Evolutionary conservation across 768 basidiomycete species (phyloP), one percentile per base, ranked within the genome.

Genomic region (Amanita jacksonii): DNA sequence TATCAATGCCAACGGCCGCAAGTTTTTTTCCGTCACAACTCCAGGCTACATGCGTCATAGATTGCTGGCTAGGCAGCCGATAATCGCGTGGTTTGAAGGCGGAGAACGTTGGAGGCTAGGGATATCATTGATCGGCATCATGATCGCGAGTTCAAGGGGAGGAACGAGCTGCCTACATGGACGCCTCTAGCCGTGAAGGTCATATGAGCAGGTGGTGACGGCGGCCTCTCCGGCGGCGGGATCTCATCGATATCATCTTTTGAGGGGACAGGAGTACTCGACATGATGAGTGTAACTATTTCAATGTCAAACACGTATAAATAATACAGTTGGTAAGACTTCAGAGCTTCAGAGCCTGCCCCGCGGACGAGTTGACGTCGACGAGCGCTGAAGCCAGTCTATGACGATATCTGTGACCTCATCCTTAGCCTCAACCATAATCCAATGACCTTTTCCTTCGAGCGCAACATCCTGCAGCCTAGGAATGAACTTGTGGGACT

Each of bases 1-100:
- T 86, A 65, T 90, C 86, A 34, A 87, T 77, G 3, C 86, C 86
- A 6, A 84, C 85, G n/a, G 77, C 84, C 1, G 82, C 83, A 10
- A 89, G 66, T 46, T 81, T 81, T 65, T 79, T 80, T 13, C 86
- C 86, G 54, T 89, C 86, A 53, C 85, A 87, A 52, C 70, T 88
- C 85, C 85, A 90, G 0, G 84, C 81, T 41, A 88, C 77, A 55
- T 85, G 83, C 35, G 70, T 83, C 68, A 87, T 82, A 1, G 71
- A 61, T 52, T 83, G 79, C 13, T 74, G 59, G 38, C 74, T 79
- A 3, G 77, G 64, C 45, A 84, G 74, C 18, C 79, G 74, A 45
- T 81, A 72, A 57, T 87, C 83, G 56, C 84, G 73, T 5, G 85
- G 84, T 54, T 81, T 80, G 58, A 85, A 85, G 2, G 85, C 81